Conservation (phyloP, 2,329 filamentous ascomycete species). For the Mycosphaerella sp. region DNA sequence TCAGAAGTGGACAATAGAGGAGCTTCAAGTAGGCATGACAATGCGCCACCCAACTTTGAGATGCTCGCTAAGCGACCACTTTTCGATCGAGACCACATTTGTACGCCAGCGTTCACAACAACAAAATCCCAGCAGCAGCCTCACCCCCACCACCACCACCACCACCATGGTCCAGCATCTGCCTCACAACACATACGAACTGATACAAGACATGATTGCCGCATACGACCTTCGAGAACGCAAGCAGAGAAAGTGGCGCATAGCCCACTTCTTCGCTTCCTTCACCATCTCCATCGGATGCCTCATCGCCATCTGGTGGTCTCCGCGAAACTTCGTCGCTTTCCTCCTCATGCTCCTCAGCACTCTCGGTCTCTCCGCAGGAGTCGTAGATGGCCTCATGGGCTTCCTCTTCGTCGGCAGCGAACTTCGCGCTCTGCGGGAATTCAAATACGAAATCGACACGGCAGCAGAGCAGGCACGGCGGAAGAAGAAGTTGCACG, state of each 20-base stretch:
- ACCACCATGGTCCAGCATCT: constrained; percentile 7
- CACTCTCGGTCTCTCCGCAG: constrained; percentile 68
- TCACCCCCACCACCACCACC: no score
- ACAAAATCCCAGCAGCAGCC: no score
- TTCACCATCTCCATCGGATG: constrained; percentile 65
- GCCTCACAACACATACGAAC: constrained; percentile 49
- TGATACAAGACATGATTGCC: constrained; percentile 65
- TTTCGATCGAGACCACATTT: constrained; percentile 79
- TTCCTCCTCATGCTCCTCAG: constrained; percentile 76
- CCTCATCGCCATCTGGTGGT: constrained; percentile 80
- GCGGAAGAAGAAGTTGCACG: not conserved
- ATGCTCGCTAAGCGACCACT: constrained; percentile 91
- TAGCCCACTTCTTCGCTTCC: constrained; percentile 66
- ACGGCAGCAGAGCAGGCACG: constrained; percentile 51
- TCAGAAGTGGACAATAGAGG: constrained; percentile 61
- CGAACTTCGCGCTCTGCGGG: constrained; percentile 74
- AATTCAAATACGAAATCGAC: constrained; percentile 89
- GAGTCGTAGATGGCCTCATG: constrained; percentile 77
- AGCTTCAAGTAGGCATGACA: constrained; percentile 70
- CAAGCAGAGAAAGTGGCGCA: constrained; percentile 63
- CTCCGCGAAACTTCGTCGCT: constrained; percentile 64
- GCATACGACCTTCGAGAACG: constrained; percentile 66
- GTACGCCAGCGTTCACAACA: constrained; percentile 33
- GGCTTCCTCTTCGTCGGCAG: constrained; percentile 78
- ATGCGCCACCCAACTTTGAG: constrained; percentile 71